Evolutionary conservation across 1,139 yeast species (phyloP).

Genomic region (Pichia sp.): DNA sequence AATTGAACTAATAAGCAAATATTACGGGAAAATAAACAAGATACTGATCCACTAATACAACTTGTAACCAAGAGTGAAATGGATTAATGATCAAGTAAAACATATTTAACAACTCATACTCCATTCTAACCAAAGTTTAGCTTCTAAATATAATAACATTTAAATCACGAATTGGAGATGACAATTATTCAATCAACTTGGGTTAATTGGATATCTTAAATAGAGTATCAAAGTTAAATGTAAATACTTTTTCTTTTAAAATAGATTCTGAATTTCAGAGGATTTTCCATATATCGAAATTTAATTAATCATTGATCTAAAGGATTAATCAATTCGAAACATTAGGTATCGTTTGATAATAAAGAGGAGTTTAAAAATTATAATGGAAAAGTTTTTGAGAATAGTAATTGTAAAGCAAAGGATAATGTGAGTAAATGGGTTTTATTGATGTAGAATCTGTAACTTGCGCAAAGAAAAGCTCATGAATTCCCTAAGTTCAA

Average conservation of each 20-base stretch:
- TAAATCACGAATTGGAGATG: constrained; percentile 11
- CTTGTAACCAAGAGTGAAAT: constrained; percentile 51
- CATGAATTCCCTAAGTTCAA: too few relatives aligned
- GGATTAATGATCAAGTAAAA: constrained; percentile 32
- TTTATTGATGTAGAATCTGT: too few relatives aligned
- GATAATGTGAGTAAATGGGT: too few relatives aligned
- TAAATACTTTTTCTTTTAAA: constrained; percentile 55
- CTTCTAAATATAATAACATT: constrained; percentile 14
- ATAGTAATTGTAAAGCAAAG: too few relatives aligned
- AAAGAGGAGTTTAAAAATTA: too few relatives aligned
- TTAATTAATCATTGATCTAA: too few relatives aligned
- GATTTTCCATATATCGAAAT: too few relatives aligned
- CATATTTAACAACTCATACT: constrained; percentile 50
- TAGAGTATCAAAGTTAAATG: constrained; percentile 64
- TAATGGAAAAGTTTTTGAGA: too few relatives aligned
- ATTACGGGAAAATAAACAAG: constrained; percentile 54
- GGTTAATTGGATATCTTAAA: constrained; percentile 29
- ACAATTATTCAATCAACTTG: constrained; percentile 6
- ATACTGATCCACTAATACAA: constrained; percentile 69
- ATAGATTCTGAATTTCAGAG: constrained; percentile 21
- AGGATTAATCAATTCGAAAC: too few relatives aligned
- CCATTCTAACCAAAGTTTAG: constrained; percentile 46
- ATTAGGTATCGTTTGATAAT: too few relatives aligned
- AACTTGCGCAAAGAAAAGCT: too few relatives aligned
- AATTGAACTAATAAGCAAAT: constrained; percentile 48